A percentile compares a stretch with the other conserved stretches of the same genome.
Conservation (phyloP, 257 asterid species). For the Nicotiana attenuata region DNA sequence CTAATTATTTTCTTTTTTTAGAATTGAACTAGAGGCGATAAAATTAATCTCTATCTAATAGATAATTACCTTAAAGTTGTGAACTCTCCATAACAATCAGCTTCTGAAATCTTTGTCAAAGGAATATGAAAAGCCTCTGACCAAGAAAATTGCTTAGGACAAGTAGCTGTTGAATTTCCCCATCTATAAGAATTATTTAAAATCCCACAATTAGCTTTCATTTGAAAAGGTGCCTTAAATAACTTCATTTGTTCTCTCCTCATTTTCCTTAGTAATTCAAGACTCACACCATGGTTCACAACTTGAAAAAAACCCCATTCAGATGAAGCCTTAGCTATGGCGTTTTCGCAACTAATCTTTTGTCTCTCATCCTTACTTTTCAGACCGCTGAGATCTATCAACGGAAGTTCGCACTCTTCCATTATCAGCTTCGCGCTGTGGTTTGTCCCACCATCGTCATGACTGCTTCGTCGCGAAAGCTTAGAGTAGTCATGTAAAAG, state of each 20-base stretch:
- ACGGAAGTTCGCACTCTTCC: conserved; percentile 33
- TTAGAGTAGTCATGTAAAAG: conserved; percentile 18
- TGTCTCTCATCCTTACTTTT: conserved; percentile 15
- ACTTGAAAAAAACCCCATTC: conserved; percentile 80
- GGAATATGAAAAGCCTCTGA: conserved; percentile 72
- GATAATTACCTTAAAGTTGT: conserved; percentile 42
- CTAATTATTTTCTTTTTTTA: too few species aligned
- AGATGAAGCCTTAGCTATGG: conserved; percentile 44
- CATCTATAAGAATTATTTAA: conserved; percentile 62
- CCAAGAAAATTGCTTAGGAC: conserved; percentile 60
- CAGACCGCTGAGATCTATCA: conserved; percentile 35
- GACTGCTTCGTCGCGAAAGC: neutral
- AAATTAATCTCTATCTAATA: too few species aligned
- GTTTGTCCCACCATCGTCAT: neutral
- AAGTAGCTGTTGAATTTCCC: conserved; percentile 51
- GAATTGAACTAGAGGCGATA: too few species aligned
- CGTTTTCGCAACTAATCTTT: conserved; percentile 21
- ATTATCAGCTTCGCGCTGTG: neutral
- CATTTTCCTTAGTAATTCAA: conserved; percentile 29
- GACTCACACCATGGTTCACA: conserved; percentile 57
- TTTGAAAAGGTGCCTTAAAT: conserved; percentile 42
- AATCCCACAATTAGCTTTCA: conserved; percentile 40
- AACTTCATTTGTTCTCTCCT: conserved; percentile 44
- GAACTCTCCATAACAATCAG: conserved; percentile 46
- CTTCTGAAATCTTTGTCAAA: conserved; percentile 42